phyloP scores from a whole-genome alignment of 768 basidiomycete species.

The Leccinum subtestaceum region DNA sequence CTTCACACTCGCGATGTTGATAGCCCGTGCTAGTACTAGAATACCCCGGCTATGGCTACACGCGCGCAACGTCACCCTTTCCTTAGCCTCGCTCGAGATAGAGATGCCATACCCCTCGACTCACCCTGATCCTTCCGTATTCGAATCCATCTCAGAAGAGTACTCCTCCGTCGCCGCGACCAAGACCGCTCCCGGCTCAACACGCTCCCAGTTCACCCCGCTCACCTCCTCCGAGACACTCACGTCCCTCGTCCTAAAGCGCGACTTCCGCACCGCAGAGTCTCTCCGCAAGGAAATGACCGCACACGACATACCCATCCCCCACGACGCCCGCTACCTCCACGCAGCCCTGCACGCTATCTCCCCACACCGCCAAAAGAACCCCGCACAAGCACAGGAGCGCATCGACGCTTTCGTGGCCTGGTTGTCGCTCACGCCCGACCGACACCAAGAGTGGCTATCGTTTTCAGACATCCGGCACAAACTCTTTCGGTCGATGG shows the following conservation, averaged over 20 bases:
- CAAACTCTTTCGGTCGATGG: slow-evolving; percentile 27
- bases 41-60: slow-evolving; percentile 16
- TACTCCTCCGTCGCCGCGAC: slow-evolving; percentile 25
- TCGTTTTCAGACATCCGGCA: slow-evolving; percentile 31
- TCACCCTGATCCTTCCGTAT: slow-evolving; percentile 26
- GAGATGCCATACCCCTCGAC: slow-evolving; percentile 34
- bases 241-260: slow-evolving; percentile 19
- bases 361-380: slow-evolving; percentile 12
- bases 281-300: slow-evolving; percentile 31
- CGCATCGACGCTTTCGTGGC: slow-evolving; percentile 27
- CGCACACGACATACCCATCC: slow-evolving; percentile 37
- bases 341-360: slow-evolving; percentile 24
- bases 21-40: slow-evolving; percentile 6
- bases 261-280: slow-evolving; percentile 9
- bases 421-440: slow-evolving; percentile 48
- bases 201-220: slow-evolving; percentile 17
- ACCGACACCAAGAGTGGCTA: slow-evolving; percentile 18
- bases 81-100: slow-evolving; percentile 38
- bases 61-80: slow-evolving; percentile 25
- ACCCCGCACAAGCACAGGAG: neutral
- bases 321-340: slow-evolving; percentile 1
- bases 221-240: slow-evolving; percentile 27
- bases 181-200: neutral
- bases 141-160: slow-evolving; percentile 17
- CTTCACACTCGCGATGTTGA: too few relatives aligned